phyloP scores from a whole-genome alignment of 768 basidiomycete genomes.

The Leccinum imitatum region DNA sequence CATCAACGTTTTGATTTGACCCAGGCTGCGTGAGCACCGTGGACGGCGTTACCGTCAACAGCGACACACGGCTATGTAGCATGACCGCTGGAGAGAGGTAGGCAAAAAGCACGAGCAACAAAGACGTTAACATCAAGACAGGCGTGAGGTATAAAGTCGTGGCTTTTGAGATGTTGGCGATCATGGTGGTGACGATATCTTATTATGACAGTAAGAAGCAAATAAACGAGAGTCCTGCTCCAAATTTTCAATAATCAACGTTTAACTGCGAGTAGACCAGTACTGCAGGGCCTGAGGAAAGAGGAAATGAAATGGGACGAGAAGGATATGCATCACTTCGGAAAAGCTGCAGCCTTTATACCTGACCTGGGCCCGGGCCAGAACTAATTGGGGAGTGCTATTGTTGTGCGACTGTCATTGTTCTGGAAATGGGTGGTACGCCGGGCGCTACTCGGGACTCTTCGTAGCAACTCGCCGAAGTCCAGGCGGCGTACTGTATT shows the following conservation, averaged over 20 bases:
- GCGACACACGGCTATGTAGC: conserved; percentile 59
- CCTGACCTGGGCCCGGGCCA: not conserved
- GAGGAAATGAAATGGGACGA: conserved; percentile 4
- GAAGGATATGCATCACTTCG: not conserved
- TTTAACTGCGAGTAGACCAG: conserved; percentile 22
- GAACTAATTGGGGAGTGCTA: conserved; percentile 1
- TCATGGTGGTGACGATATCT: conserved; percentile 44
- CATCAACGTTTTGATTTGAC: conserved; percentile 46
- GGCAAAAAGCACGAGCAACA: conserved; percentile 64
- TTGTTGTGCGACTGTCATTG: conserved; percentile 19
- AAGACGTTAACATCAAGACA: conserved; percentile 60
- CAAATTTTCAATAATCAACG: not conserved
- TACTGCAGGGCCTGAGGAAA: conserved; percentile 15
- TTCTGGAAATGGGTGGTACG: conserved; percentile 9
- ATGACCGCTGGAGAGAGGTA: conserved; percentile 66
- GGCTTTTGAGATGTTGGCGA: conserved; percentile 67
- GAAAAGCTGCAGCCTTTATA: conserved; percentile 17
- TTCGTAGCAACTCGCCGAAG: not conserved
- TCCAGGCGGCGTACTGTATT: not conserved
- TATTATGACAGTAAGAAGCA: not conserved
- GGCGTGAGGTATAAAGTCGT: conserved; percentile 68
- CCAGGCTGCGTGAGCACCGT: conserved; percentile 39
- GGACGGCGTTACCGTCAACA: conserved; percentile 65
- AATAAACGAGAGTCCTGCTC: conserved; percentile 24
- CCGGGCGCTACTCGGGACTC: not conserved